Base-by-base conservation (phyloP, 2,329 filamentous ascomycete genomes). In the Cryphonectria radicalis region DNA sequence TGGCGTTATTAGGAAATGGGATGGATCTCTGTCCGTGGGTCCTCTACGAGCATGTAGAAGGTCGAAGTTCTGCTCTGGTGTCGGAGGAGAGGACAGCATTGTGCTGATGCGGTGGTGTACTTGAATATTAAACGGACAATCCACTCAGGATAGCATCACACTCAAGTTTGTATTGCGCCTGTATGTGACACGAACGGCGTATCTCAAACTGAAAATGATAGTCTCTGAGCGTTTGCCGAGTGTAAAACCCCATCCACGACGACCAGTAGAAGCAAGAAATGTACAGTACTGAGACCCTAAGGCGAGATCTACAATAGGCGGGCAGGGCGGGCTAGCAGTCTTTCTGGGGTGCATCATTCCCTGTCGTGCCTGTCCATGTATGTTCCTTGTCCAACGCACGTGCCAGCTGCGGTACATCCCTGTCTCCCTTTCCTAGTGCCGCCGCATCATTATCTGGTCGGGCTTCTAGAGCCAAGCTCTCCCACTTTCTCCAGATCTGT, bases 381-480 rank as follows among this genome's bases (percentile, higher is more conserved):
- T 60, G 57, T 62, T 62, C 59, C 59, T n/a, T 62, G 35, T 37
- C 19, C 22, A n/a, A 19, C 35, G 59, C 59, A 62, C 59, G 59
- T 62, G 35, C 59, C 59, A 32, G 8, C 59, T 35, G 59, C 59
- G 22, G 19, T 14, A n/a, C 13, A 62, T 25, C 59, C 59, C 59
- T 62, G 59, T 62, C 59, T n/a, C 59, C 59, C 8, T 37, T 40
- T 40, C 22, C 4, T 17, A 28, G n/a, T 35, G 4, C 32, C 32
- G 32, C 59, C 59, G 59, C 35, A 62, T 62, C 59, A 35, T 35
- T 35, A 40, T 62, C 22, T 62, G 55, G 32, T 59, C 28, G 59
- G 59, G 32, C 59, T 62, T 62, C 59, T 50, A 62, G 35, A 62
- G 19, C 59, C 35, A 40, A 14, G 35, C 46, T 13, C n/a, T 64